phyloP scores from a whole-genome alignment of 306 rosid genomes.

The Dalbergia cultrata region DNA sequence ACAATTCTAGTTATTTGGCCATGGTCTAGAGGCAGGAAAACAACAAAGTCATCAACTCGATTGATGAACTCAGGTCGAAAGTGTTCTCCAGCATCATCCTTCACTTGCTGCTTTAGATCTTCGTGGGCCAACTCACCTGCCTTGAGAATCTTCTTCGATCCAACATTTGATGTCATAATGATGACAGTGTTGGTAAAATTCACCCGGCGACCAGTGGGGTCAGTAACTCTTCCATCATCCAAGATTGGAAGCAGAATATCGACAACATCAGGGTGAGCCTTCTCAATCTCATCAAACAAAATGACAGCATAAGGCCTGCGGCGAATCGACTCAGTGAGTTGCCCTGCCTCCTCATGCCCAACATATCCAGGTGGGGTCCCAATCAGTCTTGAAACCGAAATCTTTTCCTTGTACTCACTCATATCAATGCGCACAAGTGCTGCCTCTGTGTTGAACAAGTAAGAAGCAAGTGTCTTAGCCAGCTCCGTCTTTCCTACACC shows the following conservation, averaged over 20 bases:
- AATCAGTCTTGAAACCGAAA: constrained; percentile 75
- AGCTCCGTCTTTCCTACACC: constrained; percentile 87
- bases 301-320: constrained; percentile 78
- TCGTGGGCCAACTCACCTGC: constrained; percentile 59
- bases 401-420: constrained; percentile 88
- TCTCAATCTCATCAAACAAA: constrained; percentile 81
- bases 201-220: constrained; percentile 76
- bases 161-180: constrained; percentile 83
- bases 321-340: constrained; percentile 69
- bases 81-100: constrained; percentile 74
- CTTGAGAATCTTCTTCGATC: constrained; percentile 72
- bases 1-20: constrained; percentile 71
- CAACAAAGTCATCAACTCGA: constrained; percentile 79
- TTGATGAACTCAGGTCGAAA: constrained; percentile 84
- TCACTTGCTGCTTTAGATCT: constrained; percentile 66
- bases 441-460: constrained; percentile 77
- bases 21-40: constrained; percentile 74
- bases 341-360: constrained; percentile 86
- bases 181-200: constrained; percentile 79
- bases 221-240: constrained; percentile 78
- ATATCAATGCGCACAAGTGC: constrained; percentile 84
- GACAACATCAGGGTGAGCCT: constrained; percentile 75
- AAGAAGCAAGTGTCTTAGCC: constrained; percentile 80
- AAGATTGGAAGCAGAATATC: constrained; percentile 75
- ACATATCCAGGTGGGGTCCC: constrained; percentile 91